phyloP scores from a whole-genome alignment of 2,329 filamentous ascomycete genomes.

The Teratosphaeria destructans region DNA sequence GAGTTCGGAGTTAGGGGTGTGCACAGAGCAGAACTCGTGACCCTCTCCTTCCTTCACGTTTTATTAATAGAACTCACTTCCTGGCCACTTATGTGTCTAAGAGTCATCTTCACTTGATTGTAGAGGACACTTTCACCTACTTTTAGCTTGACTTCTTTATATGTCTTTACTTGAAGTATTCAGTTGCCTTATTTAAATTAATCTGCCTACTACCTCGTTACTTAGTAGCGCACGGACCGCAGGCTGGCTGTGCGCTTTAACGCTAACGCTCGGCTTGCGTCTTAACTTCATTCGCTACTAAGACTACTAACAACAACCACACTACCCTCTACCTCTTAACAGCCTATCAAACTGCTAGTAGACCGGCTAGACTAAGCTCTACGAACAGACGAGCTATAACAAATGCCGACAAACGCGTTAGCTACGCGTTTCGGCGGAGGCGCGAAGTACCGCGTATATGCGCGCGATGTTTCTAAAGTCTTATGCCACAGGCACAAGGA shows the following conservation, averaged over 20 bases:
- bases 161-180: background rate
- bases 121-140: background rate
- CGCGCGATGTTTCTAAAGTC: conserved; percentile 15
- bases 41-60: background rate
- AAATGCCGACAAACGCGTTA: background rate
- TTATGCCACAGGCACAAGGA: conserved; percentile 17
- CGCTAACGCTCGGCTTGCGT: background rate
- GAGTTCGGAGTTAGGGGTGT: background rate
- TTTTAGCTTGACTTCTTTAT: background rate
- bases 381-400: background rate
- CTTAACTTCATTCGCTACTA: background rate
- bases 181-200: background rate
- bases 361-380: background rate
- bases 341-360: background rate
- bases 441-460: conserved; percentile 11
- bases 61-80: background rate
- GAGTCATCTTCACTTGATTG: too few relatives aligned
- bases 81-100: too few relatives aligned
- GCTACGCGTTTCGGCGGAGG: conserved; percentile 5
- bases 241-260: background rate
- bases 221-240: background rate
- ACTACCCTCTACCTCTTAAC: background rate
- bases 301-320: background rate
- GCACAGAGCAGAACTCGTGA: background rate
- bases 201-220: too few relatives aligned